phyloP scores from a whole-genome alignment of 306 rosid genomes.

The Prunus mira region DNA sequence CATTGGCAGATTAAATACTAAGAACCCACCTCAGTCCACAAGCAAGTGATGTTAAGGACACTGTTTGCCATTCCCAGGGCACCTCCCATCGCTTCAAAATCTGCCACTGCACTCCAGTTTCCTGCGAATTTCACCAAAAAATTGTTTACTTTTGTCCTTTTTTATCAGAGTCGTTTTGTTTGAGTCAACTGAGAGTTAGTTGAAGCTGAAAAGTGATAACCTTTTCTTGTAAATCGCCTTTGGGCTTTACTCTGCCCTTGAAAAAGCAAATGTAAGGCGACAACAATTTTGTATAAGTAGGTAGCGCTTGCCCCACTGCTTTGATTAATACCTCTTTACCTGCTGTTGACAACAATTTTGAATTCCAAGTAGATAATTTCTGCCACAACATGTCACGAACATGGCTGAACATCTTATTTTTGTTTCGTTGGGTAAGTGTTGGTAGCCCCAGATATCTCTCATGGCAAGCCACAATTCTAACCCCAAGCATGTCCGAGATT shows the following conservation, averaged over 20 bases:
- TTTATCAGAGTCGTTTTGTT: neutral
- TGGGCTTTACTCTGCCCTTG: slow-evolving; percentile 48
- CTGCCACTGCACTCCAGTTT: slow-evolving; percentile 48
- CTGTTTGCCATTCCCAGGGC: slow-evolving; percentile 98
- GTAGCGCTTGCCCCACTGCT: no score
- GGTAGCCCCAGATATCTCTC: no score
- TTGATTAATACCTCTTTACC: no score
- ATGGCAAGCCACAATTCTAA: no score
- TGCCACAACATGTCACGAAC: no score
- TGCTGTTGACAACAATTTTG: no score
- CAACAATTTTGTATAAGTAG: no score
- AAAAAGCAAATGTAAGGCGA: slow-evolving; percentile 41
- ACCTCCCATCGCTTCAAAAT: slow-evolving; percentile 89
- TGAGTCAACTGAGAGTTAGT: neutral
- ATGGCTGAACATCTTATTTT: no score
- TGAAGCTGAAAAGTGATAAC: slow-evolving; percentile 24
- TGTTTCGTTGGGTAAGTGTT: no score
- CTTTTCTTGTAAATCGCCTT: slow-evolving; percentile 39
- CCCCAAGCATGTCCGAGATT: no score
- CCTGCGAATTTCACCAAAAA: slow-evolving; percentile 40
- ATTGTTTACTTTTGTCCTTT: neutral
- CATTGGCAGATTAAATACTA: neutral
- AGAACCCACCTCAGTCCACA: slow-evolving; percentile 80
- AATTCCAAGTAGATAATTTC: no score
- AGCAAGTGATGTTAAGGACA: slow-evolving; percentile 75